Evolutionary conservation across 1,284 basidiomycete genomes (phyloP), one percentile per base, ranked within the genome.

Genomic region (Xerocomus amazonicus): DNA sequence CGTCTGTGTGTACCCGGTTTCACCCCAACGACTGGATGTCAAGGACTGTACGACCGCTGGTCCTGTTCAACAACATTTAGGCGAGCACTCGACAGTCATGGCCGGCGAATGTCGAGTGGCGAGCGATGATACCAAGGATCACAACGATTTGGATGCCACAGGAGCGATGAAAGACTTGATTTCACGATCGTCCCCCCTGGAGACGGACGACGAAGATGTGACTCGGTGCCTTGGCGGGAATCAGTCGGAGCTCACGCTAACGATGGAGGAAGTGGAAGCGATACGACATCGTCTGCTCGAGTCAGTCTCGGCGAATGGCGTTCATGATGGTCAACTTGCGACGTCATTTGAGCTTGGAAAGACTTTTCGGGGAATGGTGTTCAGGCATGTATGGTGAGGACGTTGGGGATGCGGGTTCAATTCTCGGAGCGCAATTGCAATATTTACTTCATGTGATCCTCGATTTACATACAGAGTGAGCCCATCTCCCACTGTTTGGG

Each of bases 371-470:
- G 65, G 61, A 27, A 55, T 46, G 57, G 13, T 40, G 4, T 67
- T 64, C 46, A 51, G 52, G 8, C 65, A 62, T 27, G 52, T 56
- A 19, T 62, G 62, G 62, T 67, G 28, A 23, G 36, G 8, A 12
- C 6, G 16, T 28, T 12, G 35, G 27, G 12, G 26, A 32, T 27
- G 37, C 14, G 37, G 26, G n/a, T 9, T 27, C 26, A 9, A 8
- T 7, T 16, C n/a, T 35, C 45, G 29, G 34, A 37, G 34, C 41
- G 16, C 16, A 28, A 28, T 28, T 28, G 1, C 26, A 29, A n/a
- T 37, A 17, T 44, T n/a, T n/a, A n/a, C n/a, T n/a, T n/a, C n/a
- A n/a, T n/a, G n/a, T n/a, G n/a, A n/a, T n/a, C n/a, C n/a, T n/a
- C n/a, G n/a, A n/a, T n/a, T n/a, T n/a, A n/a, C n/a, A n/a, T n/a